Conservation (phyloP, 345 rosid species). For the Kernera saxatilis region DNA sequence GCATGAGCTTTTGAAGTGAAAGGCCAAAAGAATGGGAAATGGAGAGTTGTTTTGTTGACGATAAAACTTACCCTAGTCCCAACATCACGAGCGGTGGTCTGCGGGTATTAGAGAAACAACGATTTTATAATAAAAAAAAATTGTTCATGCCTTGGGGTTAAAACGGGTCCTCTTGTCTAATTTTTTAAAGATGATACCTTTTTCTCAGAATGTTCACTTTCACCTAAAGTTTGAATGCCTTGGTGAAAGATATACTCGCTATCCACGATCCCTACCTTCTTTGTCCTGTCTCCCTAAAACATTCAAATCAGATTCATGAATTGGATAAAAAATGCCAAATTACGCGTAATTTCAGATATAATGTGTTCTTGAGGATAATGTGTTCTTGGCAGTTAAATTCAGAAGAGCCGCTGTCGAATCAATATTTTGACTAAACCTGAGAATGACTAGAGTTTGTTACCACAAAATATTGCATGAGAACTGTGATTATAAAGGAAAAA, state of each 20-base stretch:
- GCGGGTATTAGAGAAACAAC: neutral
- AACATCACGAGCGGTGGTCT: neutral
- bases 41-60: neutral
- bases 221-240: conserved; percentile 89
- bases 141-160: neutral
- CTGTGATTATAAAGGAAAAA: neutral
- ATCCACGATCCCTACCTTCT: conserved; percentile 83
- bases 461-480: neutral
- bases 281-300: conserved; percentile 79
- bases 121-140: neutral
- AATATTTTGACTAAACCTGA: neutral
- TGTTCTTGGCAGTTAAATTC: too few relatives aligned
- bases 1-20: neutral
- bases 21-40: neutral
- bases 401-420: too few relatives aligned
- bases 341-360: neutral
- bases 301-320: neutral
- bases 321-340: neutral
- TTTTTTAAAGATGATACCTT: conserved; percentile 37
- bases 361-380: too few relatives aligned
- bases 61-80: conserved; percentile 6
- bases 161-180: neutral
- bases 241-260: conserved; percentile 81
- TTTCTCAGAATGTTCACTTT: conserved; percentile 37
- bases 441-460: neutral